Conservation (phyloP, 1,139 yeast species). For the Blastobotrys arbuscula region DNA sequence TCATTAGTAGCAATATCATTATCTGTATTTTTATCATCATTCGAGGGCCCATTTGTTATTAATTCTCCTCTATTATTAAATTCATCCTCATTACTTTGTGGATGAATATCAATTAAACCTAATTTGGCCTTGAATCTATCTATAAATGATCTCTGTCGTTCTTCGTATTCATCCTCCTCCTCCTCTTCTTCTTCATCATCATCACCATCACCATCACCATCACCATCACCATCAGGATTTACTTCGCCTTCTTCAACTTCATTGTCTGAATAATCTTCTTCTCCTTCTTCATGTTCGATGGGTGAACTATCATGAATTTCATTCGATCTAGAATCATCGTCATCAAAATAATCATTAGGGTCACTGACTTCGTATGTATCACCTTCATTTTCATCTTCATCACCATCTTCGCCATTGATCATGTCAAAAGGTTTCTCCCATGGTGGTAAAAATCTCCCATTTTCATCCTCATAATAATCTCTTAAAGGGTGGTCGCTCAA, state of each 20-base stretch:
- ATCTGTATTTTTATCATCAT: neutral
- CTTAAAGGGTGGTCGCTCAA: neutral
- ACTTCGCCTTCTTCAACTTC: neutral
- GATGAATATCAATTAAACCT: neutral
- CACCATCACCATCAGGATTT: neutral
- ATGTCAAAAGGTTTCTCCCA: neutral
- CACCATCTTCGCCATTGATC: constrained; percentile 1
- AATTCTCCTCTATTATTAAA: neutral
- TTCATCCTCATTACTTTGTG: neutral
- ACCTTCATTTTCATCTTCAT: constrained; percentile 5
- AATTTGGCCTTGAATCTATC: neutral
- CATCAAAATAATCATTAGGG: constrained; percentile 13
- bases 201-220: neutral
- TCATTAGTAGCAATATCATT: neutral
- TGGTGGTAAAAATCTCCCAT: constrained; percentile 7
- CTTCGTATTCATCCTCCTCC: neutral
- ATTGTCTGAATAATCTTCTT: neutral
- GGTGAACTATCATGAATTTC: neutral
- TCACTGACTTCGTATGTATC: constrained; percentile 12
- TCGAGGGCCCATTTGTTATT: neutral
- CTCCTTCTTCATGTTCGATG: neutral
- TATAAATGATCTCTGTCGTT: neutral
- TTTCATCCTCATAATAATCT: constrained; percentile 6
- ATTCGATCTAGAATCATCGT: constrained; percentile 2
- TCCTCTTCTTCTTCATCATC: neutral